Conservation (phyloP, 441 rosid genomes). For the Melastoma candidum region DNA sequence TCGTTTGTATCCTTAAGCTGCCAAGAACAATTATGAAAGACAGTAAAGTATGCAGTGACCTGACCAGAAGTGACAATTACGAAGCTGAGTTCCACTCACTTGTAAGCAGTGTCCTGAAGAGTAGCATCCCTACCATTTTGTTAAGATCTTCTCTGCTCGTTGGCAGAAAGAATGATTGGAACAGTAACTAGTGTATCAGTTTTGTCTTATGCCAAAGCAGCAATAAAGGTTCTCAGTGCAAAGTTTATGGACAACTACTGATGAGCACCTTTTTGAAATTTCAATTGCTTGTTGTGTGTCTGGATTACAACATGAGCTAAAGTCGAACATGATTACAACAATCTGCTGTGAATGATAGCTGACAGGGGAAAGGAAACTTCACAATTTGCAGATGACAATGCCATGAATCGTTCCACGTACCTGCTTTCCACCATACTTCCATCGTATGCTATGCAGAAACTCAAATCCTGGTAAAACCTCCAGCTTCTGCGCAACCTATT, state of each 20-base stretch:
- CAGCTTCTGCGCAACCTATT: slow-evolving; percentile 67
- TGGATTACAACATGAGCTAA: no score
- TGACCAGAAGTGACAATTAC: no score
- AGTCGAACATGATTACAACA: no score
- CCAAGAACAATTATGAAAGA: slow-evolving; percentile 6
- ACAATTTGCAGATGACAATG: background rate
- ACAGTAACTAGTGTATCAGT: slow-evolving; percentile 50
- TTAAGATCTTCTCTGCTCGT: slow-evolving; percentile 61
- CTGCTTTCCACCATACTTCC: slow-evolving; percentile 69
- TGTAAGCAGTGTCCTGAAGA: background rate
- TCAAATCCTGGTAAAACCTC: slow-evolving; percentile 82
- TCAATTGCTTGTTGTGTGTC: no score
- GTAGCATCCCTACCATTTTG: slow-evolving; percentile 47
- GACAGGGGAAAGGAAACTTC: no score
- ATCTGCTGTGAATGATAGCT: no score
- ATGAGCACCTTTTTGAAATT: no score
- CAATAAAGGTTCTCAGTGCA: slow-evolving; percentile 17
- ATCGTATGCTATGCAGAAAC: slow-evolving; percentile 68
- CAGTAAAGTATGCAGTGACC: no score
- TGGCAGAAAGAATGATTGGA: slow-evolving; percentile 81
- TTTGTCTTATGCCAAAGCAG: slow-evolving; percentile 80
- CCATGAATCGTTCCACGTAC: slow-evolving; percentile 8
- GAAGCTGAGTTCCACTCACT: no score
- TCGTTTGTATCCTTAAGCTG: slow-evolving; percentile 58
- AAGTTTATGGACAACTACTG: no score